Conservation (phyloP, 1,284 basidiomycete genomes). For the Xerocomus amazonicus region DNA sequence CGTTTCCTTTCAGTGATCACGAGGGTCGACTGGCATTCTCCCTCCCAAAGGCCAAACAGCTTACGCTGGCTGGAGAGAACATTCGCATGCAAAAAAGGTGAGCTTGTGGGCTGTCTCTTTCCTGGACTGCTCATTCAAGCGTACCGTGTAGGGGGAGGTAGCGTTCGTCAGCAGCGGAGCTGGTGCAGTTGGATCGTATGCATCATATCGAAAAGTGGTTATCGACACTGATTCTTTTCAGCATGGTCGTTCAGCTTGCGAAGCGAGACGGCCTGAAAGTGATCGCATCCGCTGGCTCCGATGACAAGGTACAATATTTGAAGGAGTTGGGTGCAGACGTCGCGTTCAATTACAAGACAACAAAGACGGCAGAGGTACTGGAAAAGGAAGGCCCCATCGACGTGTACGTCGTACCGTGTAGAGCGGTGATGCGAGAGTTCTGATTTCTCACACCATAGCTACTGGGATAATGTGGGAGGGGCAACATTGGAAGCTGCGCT, state of each 20-base stretch:
- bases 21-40: too few relatives aligned
- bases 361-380: slow-evolving; percentile 26
- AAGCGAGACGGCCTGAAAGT: slow-evolving; percentile 39
- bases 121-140: background rate
- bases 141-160: slow-evolving; percentile 3
- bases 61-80: slow-evolving; percentile 13
- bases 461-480: slow-evolving; percentile 4
- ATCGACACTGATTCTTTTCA: background rate
- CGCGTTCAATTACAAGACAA: slow-evolving; percentile 36
- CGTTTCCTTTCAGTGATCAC: too few relatives aligned
- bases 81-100: slow-evolving; percentile 12
- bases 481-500: background rate
- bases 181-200: slow-evolving; percentile 11
- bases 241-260: slow-evolving; percentile 30
- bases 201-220: background rate
- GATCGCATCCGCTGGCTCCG: slow-evolving; percentile 38
- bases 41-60: slow-evolving; percentile 7
- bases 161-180: slow-evolving; percentile 10
- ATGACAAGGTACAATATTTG: slow-evolving; percentile 39
- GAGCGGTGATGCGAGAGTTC: background rate
- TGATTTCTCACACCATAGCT: background rate
- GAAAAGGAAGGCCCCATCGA: slow-evolving; percentile 23
- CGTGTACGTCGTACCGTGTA: slow-evolving; percentile 10
- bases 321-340: slow-evolving; percentile 34
- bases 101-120: background rate